Conservation (phyloP, 768 basidiomycete genomes). For the Fomitopsis serialis region DNA sequence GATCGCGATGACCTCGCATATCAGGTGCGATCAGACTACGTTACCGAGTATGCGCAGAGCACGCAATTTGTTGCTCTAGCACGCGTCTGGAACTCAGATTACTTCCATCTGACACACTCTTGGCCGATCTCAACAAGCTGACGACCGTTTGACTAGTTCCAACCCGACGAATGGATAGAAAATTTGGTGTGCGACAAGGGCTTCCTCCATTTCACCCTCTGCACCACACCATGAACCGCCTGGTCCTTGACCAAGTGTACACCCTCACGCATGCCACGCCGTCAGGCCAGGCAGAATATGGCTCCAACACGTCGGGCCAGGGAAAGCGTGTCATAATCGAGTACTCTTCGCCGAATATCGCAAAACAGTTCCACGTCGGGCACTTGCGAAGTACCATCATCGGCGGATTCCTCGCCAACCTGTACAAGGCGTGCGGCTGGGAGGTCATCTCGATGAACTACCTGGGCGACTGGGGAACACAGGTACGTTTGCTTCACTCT, state of each 20-base stretch:
- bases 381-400: conserved; percentile 98
- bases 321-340: conserved; percentile 87
- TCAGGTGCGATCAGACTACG: too few relatives aligned
- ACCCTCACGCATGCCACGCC: conserved; percentile 59
- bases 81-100: too few relatives aligned
- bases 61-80: too few relatives aligned
- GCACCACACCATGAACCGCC: conserved; percentile 56
- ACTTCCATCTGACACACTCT: too few relatives aligned
- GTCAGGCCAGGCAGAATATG: conserved; percentile 65
- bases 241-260: conserved; percentile 71
- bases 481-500: conserved; percentile 46
- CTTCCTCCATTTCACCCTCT: conserved; percentile 80
- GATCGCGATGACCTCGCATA: too few relatives aligned
- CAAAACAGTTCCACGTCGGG: conserved; percentile 97
- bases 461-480: conserved; percentile 97
- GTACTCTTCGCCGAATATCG: conserved; percentile 96
- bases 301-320: conserved; percentile 67
- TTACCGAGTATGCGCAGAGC: too few relatives aligned
- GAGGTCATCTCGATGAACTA: conserved; percentile 90
- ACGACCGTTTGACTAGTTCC: conserved; percentile 49
- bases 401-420: conserved; percentile 87
- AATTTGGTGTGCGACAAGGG: conserved; percentile 65
- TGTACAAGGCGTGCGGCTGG: conserved; percentile 93
- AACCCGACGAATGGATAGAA: conserved; percentile 74
- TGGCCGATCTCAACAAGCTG: background rate